Conservation (phyloP, 1,139 yeast species). For the Taiozyma sp. region DNA sequence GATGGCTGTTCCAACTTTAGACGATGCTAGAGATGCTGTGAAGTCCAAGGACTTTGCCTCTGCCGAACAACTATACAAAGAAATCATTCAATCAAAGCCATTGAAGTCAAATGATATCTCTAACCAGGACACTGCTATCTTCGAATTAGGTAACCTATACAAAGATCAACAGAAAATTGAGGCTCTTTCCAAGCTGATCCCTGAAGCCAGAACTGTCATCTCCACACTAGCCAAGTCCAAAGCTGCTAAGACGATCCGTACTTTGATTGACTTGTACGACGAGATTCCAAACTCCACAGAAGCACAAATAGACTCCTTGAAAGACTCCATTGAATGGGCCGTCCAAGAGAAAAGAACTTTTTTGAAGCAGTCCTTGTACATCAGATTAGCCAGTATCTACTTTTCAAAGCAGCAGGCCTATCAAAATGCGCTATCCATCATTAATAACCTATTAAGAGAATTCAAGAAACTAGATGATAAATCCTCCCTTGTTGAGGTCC, state of each 20-base stretch:
- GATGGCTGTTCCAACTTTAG: constrained; percentile 32
- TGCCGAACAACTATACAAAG: constrained; percentile 56
- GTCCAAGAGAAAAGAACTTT: constrained; percentile 78
- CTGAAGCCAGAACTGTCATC: constrained; percentile 67
- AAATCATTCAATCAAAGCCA: constrained; percentile 31
- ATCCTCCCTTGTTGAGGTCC: constrained; percentile 92
- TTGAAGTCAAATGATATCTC: constrained; percentile 28
- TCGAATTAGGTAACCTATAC: constrained; percentile 61
- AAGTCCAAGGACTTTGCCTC: constrained; percentile 40
- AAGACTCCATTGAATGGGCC: constrained; percentile 88
- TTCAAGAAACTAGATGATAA: constrained; percentile 95
- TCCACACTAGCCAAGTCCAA: constrained; percentile 84
- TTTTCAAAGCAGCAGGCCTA: constrained; percentile 58
- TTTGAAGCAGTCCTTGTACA: constrained; percentile 81
- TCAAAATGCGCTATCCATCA: constrained; percentile 69
- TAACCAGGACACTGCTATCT: constrained; percentile 59
- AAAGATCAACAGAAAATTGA: constrained; percentile 39
- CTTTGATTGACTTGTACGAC: constrained; percentile 76
- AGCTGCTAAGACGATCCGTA: constrained; percentile 82
- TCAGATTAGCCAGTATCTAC: constrained; percentile 75
- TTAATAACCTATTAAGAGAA: constrained; percentile 70
- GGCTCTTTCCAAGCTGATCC: constrained; percentile 57
- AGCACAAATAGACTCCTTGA: constrained; percentile 68
- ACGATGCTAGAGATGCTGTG: constrained; percentile 56
- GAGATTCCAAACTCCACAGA: constrained; percentile 63